These are phyloP conservation scores for Sphagnum tenellum DNA, from an alignment of 225 moss, liverwort and hornwort species.

Conservation along the genomic window DNA sequence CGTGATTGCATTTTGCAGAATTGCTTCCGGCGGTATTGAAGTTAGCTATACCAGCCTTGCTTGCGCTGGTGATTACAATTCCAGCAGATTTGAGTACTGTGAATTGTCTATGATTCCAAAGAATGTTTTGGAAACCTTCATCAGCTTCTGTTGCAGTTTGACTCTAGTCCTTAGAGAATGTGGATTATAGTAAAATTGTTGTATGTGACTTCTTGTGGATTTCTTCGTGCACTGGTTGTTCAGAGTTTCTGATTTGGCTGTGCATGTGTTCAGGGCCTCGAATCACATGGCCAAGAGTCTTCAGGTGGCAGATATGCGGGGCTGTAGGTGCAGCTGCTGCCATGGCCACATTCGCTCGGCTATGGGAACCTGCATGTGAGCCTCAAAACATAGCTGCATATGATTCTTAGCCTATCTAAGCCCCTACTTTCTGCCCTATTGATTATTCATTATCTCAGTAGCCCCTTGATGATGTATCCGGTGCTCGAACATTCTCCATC, in stretches of 20 bases:
- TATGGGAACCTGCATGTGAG: constrained; percentile 96
- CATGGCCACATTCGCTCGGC: constrained; percentile 46
- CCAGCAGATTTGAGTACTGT: no score
- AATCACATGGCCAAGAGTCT: constrained; percentile 79
- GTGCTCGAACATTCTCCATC: no score
- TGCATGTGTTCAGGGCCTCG: constrained; percentile 59
- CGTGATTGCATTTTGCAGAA: background rate
- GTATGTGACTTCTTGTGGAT: no score
- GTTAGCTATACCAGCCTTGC: background rate
- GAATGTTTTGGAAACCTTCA: no score
- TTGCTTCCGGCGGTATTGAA: background rate
- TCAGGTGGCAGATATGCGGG: constrained; percentile 85
- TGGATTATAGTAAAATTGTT: no score
- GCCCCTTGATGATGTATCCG: no score
- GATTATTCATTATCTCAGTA: no score
- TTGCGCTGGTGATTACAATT: no score
- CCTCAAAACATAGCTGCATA: constrained; percentile 92
- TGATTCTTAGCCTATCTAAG: constrained; percentile 8
- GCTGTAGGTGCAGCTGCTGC: constrained; percentile 59
- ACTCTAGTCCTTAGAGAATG: background rate
- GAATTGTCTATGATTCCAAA: no score
- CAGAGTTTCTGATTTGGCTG: background rate
- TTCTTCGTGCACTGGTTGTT: background rate
- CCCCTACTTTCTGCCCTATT: no score
- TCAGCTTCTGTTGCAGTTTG: background rate